phyloP scores from a whole-genome alignment of 1,284 basidiomycete species.

The Irpex sp. region DNA sequence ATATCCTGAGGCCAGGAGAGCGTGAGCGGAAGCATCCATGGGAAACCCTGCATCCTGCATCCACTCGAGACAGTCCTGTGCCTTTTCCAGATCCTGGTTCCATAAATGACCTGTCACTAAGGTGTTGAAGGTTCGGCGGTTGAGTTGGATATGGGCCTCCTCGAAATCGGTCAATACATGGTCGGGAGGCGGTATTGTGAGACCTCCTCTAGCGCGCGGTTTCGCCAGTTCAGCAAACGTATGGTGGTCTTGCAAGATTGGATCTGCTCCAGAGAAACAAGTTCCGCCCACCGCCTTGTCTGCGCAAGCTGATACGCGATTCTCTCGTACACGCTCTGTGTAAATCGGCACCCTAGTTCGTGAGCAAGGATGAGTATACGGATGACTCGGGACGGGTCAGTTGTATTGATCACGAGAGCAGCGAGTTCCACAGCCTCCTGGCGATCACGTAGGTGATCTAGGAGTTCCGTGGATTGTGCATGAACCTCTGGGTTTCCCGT shows the following conservation, averaged over 20 bases:
- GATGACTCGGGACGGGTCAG: conserved; percentile 36
- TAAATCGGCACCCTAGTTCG: conserved; percentile 43
- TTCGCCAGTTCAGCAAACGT: conserved; percentile 66
- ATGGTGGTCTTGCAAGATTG: conserved; percentile 45
- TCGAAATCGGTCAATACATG: conserved; percentile 48
- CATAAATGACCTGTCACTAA: conserved; percentile 62
- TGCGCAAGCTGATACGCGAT: conserved; percentile 46
- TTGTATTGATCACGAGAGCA: conserved; percentile 39
- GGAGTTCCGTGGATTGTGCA: conserved; percentile 16
- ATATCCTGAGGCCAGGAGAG: conserved; percentile 54
- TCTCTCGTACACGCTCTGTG: conserved; percentile 55
- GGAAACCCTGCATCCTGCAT: conserved; percentile 58
- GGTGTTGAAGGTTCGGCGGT: conserved; percentile 61
- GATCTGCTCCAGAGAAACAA: conserved; percentile 42
- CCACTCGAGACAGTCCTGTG: conserved; percentile 42
- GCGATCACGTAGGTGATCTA: conserved; percentile 30
- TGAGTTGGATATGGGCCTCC: conserved; percentile 40
- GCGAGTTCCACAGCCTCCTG: conserved; percentile 40
- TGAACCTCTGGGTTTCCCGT: not conserved
- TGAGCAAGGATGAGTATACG: conserved; percentile 46
- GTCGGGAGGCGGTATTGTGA: conserved; percentile 39
- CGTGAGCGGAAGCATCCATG: conserved; percentile 54
- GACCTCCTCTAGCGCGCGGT: conserved; percentile 52
- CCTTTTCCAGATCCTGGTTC: conserved; percentile 58
- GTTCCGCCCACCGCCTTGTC: conserved; percentile 42